Percentiles rank a stretch among this genome's conserved stretches.
These are phyloP conservation scores for Paramecium sonneborni DNA, from an alignment of 73 alveolate genomes.

Conservation along the genomic window DNA sequence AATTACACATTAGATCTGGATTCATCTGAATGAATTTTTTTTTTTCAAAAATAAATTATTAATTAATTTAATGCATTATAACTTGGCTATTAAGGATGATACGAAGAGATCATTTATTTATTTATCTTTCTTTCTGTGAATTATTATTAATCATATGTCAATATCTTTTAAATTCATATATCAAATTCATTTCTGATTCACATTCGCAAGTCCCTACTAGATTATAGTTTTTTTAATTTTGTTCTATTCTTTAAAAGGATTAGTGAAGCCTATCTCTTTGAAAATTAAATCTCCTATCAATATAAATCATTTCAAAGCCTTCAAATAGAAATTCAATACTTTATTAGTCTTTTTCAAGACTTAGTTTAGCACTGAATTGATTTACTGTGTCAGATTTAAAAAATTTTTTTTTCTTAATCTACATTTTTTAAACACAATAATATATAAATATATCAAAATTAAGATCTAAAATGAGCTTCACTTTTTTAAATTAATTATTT, in stretches of 20 bases:
- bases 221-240: neutral
- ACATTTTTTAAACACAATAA: neutral
- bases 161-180: neutral
- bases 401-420: neutral
- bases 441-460: neutral
- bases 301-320: no score
- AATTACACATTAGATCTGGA: neutral
- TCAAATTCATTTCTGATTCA: neutral
- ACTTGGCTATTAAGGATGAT: neutral
- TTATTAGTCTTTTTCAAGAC: neutral
- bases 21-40: neutral
- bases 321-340: no score
- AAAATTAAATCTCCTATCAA: neutral
- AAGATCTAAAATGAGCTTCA: neutral
- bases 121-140: neutral
- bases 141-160: neutral
- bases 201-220: neutral
- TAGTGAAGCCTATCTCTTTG: neutral
- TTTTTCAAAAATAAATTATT: neutral
- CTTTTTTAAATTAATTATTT: neutral
- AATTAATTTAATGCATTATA: neutral
- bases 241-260: neutral
- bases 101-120: neutral
- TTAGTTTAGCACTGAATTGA: neutral
- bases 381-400: neutral